Evolutionary conservation across 768 basidiomycete genomes (phyloP).

Genomic region (Glaciozyma martinii): DNA sequence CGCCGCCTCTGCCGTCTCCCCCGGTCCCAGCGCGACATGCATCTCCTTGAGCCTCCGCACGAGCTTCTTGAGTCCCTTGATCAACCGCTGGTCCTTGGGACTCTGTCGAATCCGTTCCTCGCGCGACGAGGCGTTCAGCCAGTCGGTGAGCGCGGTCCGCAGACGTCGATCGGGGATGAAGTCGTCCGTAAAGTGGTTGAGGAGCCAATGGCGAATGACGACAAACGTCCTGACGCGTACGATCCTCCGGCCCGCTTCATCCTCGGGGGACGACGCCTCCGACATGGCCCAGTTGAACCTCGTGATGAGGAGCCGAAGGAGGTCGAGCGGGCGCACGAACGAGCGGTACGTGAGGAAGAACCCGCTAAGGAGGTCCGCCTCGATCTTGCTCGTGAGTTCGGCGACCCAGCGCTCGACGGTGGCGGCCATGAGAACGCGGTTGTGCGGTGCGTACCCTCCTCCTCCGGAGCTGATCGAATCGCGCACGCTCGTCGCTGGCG

Average conservation of each 20-base stretch:
- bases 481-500: constrained; percentile 21
- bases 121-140: constrained; percentile 67
- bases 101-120: constrained; percentile 56
- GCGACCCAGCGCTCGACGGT: constrained; percentile 91
- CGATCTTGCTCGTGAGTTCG: constrained; percentile 74
- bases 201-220: constrained; percentile 78
- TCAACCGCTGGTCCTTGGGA: constrained; percentile 63
- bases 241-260: constrained; percentile 63
- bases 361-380: constrained; percentile 75
- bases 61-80: constrained; percentile 71
- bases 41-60: constrained; percentile 62
- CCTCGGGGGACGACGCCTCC: constrained; percentile 43
- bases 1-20: neutral
- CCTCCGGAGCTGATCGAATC: constrained; percentile 15
- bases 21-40: constrained; percentile 18
- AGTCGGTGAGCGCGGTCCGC: constrained; percentile 60
- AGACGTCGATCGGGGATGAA: constrained; percentile 65
- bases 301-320: constrained; percentile 71
- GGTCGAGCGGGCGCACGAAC: constrained; percentile 67
- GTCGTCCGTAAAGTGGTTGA: constrained; percentile 82
- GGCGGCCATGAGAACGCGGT: constrained; percentile 57
- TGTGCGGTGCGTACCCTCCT: neutral
- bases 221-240: constrained; percentile 83
- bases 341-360: constrained; percentile 89
- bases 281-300: constrained; percentile 84